Evolutionary conservation across 2,329 filamentous ascomycete genomes (phyloP), one percentile per base, ranked within the genome.

Genomic region (Hymenoscyphus fructigenus): DNA sequence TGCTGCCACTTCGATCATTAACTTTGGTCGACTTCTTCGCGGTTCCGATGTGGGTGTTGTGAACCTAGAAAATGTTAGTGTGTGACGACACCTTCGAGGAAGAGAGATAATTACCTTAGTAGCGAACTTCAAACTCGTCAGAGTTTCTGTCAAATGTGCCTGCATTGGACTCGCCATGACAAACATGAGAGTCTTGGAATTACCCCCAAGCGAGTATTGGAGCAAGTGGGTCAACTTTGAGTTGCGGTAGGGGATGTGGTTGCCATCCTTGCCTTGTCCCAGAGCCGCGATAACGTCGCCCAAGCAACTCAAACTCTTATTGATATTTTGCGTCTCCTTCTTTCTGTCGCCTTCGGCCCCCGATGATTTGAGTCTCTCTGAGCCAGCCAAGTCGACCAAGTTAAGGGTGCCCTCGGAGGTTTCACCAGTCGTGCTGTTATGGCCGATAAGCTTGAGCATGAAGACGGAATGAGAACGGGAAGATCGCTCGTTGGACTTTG

Each of bases 101-200:
- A 20, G 10, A 9, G 26, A 23, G 20, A 6, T 28, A 34, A 3
- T 75, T 78, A 93, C 93, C 85, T 97, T 98, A 38, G 92, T 96
- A 17, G 95, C 95, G 78, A 99, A 99, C 74, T 95, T 90, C 78
- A 99, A 83, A 82, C 93, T 97, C 56, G 93, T 97, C 76, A 97
- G 82, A 2, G 93, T 97, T 82, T 99, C 95, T 74, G 90, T 91
- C 69, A 97, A 82, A 80, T 98, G 95, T 5, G 88, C 91, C 80
- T 96, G 91, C 65, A 98, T 81, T 38, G 95, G 95, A 71, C 91
- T 95, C 64, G 97, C 91, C 93, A 98, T 98, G 76, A 98, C 92
- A 77, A 99, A 97, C 95, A 99, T 99, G 73, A 99, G 88, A 0
- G 95, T 99, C 80, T 97, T 96, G 71, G 91, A 95, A 77, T 97